Evolutionary conservation across 441 rosid genomes (phyloP), one percentile per base, ranked within the genome.

Genomic region (Codiaeum variegatum): DNA sequence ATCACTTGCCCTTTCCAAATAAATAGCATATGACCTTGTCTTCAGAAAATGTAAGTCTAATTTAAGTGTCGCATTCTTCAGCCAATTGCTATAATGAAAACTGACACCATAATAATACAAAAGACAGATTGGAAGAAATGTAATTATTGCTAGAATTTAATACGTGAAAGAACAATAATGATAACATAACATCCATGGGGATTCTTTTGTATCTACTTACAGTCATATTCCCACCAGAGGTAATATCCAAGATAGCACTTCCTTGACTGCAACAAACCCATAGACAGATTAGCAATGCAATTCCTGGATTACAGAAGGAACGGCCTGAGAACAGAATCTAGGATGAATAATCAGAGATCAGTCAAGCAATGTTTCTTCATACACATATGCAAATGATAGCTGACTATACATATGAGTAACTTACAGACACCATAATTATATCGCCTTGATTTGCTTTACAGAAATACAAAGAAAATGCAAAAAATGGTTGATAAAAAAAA

Each of bases 161-260:
- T 26, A 24, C 49, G 34, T 40, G 54, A 70, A 73, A 40, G 65
- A 52, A 62, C 44, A 46, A 60, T 2, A 32, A 23, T 55, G 31
- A 60, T 51, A 66, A 58, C 19, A 51, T 36, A 40, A 47, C 28
- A 63, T 36, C 8, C 6, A 16, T 24, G 16, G 16, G 70, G 60
- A 4, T 28, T 76, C 46, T 12, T 62, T 29, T 5, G n/a, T n/a
- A 69, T 76, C 63, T 51, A 87, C 97, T 87, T 86, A 94, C 97
- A 46, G 84, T 67, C 84, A 94, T 86, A 80, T 88, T 94, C 63
- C 97, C 97, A 76, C 97, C 97, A 75, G 92, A 82, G 70, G 71
- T 75, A 67, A 88, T 65, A 85, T 94, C 97, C 89, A 94, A 78
- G 61, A 75, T 2, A 0, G 90, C 84, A 77, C 96, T 94, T 86